A percentile compares a stretch with the other conserved stretches of the same genome.
Conservation (phyloP, 2,329 filamentous ascomycete genomes). For the Sodiomyces alkalinus region DNA sequence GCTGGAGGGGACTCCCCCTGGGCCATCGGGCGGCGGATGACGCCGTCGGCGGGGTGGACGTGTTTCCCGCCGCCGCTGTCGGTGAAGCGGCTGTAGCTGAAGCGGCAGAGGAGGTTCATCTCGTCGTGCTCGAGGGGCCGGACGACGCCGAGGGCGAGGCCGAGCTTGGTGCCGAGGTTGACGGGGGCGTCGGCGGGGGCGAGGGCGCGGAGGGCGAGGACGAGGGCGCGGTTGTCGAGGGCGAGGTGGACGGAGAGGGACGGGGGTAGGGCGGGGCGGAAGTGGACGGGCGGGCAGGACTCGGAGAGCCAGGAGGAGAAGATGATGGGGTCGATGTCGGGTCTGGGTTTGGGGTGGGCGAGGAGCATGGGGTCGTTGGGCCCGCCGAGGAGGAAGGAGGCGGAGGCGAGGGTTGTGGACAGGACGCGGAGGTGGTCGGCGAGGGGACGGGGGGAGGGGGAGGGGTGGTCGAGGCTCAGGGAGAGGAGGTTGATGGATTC, state of each 20-base stretch:
- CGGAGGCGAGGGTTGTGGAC: slow-evolving; percentile 35
- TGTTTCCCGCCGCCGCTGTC: slow-evolving; percentile 9
- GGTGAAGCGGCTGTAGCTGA: slow-evolving; percentile 19
- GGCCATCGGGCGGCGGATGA: slow-evolving; percentile 2
- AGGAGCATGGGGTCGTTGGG: slow-evolving; percentile 20
- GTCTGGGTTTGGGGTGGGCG: slow-evolving; percentile 16
- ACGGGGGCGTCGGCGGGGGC: slow-evolving; percentile 49
- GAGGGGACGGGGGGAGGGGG: slow-evolving; percentile 40
- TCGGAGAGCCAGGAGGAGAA: slow-evolving; percentile 28
- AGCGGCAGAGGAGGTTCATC: slow-evolving; percentile 61
- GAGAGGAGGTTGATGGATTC: slow-evolving; percentile 71
- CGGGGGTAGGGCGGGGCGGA: slow-evolving; percentile 29
- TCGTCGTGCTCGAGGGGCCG: slow-evolving; percentile 62
- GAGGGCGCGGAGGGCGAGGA: slow-evolving; percentile 54
- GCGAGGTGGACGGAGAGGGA: slow-evolving; percentile 61
- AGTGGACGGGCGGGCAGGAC: slow-evolving; percentile 28
- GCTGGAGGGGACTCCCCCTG: no score
- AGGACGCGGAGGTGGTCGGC: slow-evolving; percentile 40
- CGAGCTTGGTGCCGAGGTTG: slow-evolving; percentile 51
- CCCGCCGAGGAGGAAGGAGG: slow-evolving; percentile 40
- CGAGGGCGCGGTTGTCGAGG: slow-evolving; percentile 54
- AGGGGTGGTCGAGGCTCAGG: slow-evolving; percentile 45
- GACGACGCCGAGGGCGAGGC: slow-evolving; percentile 50
- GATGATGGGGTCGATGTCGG: no score
- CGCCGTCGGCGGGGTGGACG: slow-evolving; percentile 3